Percentiles rank a stretch among this genome's conserved stretches.
Conservation (phyloP, 176 grass and related monocot genomes). For the Cenchrus americanus region DNA sequence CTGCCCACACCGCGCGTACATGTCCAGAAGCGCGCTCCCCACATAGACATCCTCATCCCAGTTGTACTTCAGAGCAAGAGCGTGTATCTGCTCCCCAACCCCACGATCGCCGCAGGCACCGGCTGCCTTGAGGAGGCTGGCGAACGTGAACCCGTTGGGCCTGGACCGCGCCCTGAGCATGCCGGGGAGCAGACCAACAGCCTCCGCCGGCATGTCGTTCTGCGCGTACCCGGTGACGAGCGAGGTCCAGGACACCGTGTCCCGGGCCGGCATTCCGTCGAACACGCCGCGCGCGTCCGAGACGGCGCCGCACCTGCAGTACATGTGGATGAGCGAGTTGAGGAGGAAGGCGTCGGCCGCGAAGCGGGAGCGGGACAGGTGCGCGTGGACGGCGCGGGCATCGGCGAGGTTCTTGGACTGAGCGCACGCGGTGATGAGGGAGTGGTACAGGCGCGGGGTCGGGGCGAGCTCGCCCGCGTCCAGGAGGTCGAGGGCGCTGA, state of each 20-base stretch:
- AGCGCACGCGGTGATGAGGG: slow-evolving; percentile 54
- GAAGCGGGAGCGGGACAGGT: slow-evolving; percentile 46
- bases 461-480: slow-evolving; percentile 43
- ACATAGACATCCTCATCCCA: slow-evolving; percentile 64
- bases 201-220: slow-evolving; percentile 53
- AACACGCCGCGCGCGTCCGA: slow-evolving; percentile 52
- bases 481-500: slow-evolving; percentile 45
- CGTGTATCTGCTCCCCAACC: slow-evolving; percentile 52
- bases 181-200: slow-evolving; percentile 43
- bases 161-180: slow-evolving; percentile 42
- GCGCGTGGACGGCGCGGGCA: slow-evolving; percentile 41
- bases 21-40: slow-evolving; percentile 70
- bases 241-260: slow-evolving; percentile 71
- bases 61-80: slow-evolving; percentile 46
- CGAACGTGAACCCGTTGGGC: slow-evolving; percentile 67
- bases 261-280: slow-evolving; percentile 50
- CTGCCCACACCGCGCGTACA: slow-evolving; percentile 55
- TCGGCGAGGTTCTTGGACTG: slow-evolving; percentile 37
- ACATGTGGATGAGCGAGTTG: slow-evolving; percentile 64
- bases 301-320: slow-evolving; percentile 60
- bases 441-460: slow-evolving; percentile 43
- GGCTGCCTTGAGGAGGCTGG: slow-evolving; percentile 67
- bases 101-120: slow-evolving; percentile 12
- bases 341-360: slow-evolving; percentile 51
- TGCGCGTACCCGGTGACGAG: slow-evolving; percentile 69